These are phyloP conservation scores for Saturnispora gosingensis DNA, from an alignment of 805 yeast species.

Conservation along the genomic window DNA sequence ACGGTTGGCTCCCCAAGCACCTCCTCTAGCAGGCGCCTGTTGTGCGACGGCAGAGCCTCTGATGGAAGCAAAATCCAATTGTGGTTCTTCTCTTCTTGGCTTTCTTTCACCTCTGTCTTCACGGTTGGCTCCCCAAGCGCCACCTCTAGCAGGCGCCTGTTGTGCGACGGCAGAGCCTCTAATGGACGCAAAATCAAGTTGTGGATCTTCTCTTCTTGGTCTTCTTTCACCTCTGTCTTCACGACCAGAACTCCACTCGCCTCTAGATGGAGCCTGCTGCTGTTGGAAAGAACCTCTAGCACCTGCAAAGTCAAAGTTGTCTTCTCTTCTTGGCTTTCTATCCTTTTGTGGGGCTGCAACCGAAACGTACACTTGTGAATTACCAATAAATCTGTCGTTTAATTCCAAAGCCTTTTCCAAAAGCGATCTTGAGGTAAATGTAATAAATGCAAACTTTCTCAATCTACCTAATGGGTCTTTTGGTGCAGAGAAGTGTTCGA, in stretches of 20 bases:
- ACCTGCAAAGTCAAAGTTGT: slow-evolving; percentile 50
- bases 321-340: slow-evolving; percentile 24
- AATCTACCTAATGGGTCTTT: slow-evolving; percentile 57
- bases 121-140: slow-evolving; percentile 4
- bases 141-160: neutral
- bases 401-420: slow-evolving; percentile 45
- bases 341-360: slow-evolving; percentile 51
- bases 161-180: slow-evolving; percentile 20
- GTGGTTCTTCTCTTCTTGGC: slow-evolving; percentile 38
- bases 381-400: slow-evolving; percentile 35
- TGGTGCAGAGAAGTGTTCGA: slow-evolving; percentile 64
- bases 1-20: slow-evolving; percentile 11
- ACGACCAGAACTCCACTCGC: neutral
- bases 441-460: slow-evolving; percentile 47
- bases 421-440: slow-evolving; percentile 36
- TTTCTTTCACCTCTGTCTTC: slow-evolving; percentile 10
- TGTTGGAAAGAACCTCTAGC: slow-evolving; percentile 30
- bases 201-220: slow-evolving; percentile 11
- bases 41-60: slow-evolving; percentile 13
- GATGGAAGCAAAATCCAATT: slow-evolving; percentile 41
- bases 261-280: slow-evolving; percentile 4
- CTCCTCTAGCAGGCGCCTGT: slow-evolving; percentile 29
- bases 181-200: slow-evolving; percentile 48
- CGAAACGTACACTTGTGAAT: slow-evolving; percentile 42
- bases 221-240: slow-evolving; percentile 19